Percentiles rank a stretch among this genome's conserved stretches.
These are phyloP conservation scores for Saccharomycopsis babjevae DNA, from an alignment of 805 yeast genomes.

Conservation along the genomic window DNA sequence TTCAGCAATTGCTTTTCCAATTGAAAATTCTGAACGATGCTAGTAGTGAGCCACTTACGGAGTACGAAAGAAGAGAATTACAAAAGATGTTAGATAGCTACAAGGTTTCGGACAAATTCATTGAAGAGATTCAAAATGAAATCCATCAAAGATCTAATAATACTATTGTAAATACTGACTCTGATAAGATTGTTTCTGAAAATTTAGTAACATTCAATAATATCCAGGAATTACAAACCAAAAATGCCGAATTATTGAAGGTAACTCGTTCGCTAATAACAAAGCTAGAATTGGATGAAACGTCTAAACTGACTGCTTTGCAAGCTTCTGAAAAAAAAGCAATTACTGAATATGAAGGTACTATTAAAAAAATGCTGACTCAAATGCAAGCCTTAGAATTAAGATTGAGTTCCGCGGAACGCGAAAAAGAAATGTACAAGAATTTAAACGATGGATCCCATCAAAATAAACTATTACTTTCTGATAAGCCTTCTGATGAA, in stretches of 20 bases:
- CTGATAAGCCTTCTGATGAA: not conserved
- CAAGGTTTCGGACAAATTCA: conserved; percentile 23
- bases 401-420: conserved; percentile 42
- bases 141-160: conserved; percentile 20
- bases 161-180: conserved; percentile 41
- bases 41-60: conserved; percentile 40
- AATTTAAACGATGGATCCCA: not conserved
- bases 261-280: conserved; percentile 64
- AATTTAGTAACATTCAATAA: conserved; percentile 62
- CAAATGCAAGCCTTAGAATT: conserved; percentile 43
- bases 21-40: conserved; percentile 35
- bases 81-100: conserved; percentile 37
- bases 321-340: conserved; percentile 37
- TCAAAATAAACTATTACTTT: not conserved
- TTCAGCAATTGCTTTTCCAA: conserved; percentile 64
- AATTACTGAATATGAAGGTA: conserved; percentile 56
- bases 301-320: conserved; percentile 25
- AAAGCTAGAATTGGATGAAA: conserved; percentile 58
- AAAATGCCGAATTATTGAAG: conserved; percentile 61
- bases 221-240: conserved; percentile 57
- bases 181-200: conserved; percentile 61
- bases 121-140: conserved; percentile 17
- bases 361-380: conserved; percentile 51
- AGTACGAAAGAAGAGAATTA: conserved; percentile 55
- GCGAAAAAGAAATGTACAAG: conserved; percentile 61